Evolutionary conservation across 495 filamentous ascomycete genomes (phyloP).

Genomic region (Neurospora terricola): DNA sequence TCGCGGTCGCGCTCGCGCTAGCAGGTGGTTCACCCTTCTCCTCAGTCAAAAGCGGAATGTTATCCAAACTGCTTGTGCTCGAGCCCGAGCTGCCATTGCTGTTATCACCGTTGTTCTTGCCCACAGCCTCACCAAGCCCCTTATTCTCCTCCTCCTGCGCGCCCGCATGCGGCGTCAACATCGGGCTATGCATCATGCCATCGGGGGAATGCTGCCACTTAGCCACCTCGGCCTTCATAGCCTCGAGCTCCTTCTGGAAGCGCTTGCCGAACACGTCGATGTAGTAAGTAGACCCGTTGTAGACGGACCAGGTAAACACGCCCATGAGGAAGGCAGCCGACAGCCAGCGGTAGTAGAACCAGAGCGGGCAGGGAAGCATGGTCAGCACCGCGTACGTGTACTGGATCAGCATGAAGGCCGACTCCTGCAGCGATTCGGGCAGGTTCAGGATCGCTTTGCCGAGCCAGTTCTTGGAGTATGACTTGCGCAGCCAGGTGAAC

Average conservation of each 20-base stretch:
- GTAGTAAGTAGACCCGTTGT: conserved; percentile 94
- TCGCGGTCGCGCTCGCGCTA: conserved; percentile 16
- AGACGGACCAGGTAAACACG: conserved; percentile 83
- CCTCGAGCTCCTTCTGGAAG: conserved; percentile 93
- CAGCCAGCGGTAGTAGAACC: conserved; percentile 84
- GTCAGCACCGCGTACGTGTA: conserved; percentile 82
- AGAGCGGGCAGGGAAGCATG: conserved; percentile 88
- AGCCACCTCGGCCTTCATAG: conserved; percentile 77
- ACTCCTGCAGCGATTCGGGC: conserved; percentile 67
- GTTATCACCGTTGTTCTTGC: conserved; percentile 4
- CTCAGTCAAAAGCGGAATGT: conserved; percentile 46
- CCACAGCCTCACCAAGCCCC: conserved; percentile 10
- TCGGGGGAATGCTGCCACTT: conserved; percentile 68
- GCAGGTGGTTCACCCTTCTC: conserved; percentile 13
- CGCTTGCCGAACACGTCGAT: conserved; percentile 95
- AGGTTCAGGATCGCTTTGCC: conserved; percentile 74
- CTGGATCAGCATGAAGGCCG: conserved; percentile 93
- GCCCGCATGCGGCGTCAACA: conserved; percentile 25
- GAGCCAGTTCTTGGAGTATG: conserved; percentile 79
- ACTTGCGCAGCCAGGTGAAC: conserved; percentile 92
- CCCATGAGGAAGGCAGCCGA: conserved; percentile 64
- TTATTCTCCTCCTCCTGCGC: conserved; percentile 10
- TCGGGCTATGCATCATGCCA: conserved; percentile 25
- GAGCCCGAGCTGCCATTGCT: not conserved
- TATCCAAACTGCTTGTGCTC: conserved; percentile 33